Percentiles rank a stretch among this genome's conserved stretches.
phyloP scores from a whole-genome alignment of 805 yeast genomes.

The Starmerella geochares region DNA sequence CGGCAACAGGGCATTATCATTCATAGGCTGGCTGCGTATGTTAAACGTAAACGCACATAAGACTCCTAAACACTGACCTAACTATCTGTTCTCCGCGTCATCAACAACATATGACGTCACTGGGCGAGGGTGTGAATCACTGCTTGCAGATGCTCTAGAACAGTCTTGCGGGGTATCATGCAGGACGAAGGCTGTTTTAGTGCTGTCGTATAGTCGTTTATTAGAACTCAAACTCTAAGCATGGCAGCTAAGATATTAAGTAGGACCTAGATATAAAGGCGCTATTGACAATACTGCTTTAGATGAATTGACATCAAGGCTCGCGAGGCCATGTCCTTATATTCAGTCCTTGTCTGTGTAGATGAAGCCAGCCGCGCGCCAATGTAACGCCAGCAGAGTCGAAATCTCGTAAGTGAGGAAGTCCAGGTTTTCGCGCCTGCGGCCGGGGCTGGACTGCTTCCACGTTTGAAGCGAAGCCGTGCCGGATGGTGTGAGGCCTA shows the following conservation, averaged over 20 bases:
- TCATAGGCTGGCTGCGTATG: neutral
- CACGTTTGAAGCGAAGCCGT: no score
- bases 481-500: neutral
- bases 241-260: neutral
- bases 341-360: neutral
- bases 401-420: neutral
- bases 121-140: neutral
- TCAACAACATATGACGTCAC: neutral
- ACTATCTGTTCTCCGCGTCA: neutral
- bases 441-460: neutral
- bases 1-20: neutral
- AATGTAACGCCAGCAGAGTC: conserved; percentile 1
- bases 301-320: no score
- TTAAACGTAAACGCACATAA: neutral
- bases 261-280: neutral
- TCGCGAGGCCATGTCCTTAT: no score
- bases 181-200: no score
- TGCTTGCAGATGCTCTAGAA: neutral
- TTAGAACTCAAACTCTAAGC: no score
- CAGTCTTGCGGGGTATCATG: neutral
- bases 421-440: neutral
- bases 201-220: no score
- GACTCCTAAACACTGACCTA: neutral
- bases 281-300: no score
- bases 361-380: conserved; percentile 2